phyloP scores from a whole-genome alignment of 2,329 filamentous ascomycete species.

The Diaporthe australafricana region DNA sequence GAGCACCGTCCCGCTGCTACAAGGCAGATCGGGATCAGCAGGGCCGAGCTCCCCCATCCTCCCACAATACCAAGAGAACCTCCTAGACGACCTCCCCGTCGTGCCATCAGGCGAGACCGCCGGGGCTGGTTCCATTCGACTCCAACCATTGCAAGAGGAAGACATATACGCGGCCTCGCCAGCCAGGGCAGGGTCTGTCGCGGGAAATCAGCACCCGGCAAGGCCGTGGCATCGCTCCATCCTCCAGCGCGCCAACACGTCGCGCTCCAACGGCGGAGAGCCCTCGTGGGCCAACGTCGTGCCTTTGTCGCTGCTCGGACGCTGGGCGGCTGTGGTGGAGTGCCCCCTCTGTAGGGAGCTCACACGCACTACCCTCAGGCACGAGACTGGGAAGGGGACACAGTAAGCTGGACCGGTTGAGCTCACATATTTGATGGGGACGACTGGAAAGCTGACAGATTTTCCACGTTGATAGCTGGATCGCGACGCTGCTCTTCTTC shows the following conservation, averaged over 20 bases:
- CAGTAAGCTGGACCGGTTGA: neutral
- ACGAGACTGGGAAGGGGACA: neutral
- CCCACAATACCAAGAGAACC: slow-evolving; percentile 3
- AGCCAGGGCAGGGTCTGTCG: neutral
- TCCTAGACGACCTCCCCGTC: neutral
- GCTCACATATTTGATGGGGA: accelerated
- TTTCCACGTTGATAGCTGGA: neutral
- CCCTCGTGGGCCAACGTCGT: slow-evolving; percentile 64
- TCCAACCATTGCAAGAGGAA: neutral
- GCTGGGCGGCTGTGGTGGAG: slow-evolving; percentile 33
- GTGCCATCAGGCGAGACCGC: neutral
- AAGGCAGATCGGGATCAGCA: neutral
- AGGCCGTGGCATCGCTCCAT: neutral
- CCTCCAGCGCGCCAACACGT: neutral
- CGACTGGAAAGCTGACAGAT: neutral
- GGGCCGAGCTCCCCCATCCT: neutral
- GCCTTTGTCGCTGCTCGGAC: slow-evolving; percentile 25
- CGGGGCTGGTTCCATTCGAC: neutral
- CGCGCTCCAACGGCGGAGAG: neutral
- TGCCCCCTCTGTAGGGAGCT: slow-evolving; percentile 31
- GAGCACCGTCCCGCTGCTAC: neutral
- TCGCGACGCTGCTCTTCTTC: slow-evolving; percentile 17
- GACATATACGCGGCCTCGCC: neutral
- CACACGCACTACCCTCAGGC: neutral
- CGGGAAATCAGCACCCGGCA: neutral